Evolutionary conservation across 1,284 basidiomycete genomes (phyloP), one percentile per base, ranked within the genome.

Genomic region (Cryptococcus maquisensis): DNA sequence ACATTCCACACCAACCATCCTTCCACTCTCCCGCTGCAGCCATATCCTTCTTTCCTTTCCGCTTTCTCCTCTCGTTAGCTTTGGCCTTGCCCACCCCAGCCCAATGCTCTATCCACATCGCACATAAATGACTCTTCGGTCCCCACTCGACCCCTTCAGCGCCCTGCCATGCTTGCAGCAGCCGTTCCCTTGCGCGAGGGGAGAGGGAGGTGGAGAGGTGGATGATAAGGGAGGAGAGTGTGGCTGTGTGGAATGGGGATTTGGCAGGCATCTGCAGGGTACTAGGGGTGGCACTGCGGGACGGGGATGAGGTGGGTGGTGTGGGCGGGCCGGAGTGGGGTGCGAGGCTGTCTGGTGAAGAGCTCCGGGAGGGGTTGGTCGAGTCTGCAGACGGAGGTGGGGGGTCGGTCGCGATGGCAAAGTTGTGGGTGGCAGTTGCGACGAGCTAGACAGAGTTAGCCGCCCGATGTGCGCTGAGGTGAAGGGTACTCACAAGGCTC

Each of bases 91-190:
- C 55, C 5, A 65, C 49, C 5, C 65, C 68, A 0, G 52, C 66
- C 4, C 63, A 45, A 49, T 69, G 64, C 47, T 72, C 70, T 13
- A 72, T 42, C 10, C 47, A 48, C 12, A 65, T 44, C 1, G 59
- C 45, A 41, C 56, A 49, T 9, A 68, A 21, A 51, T 72, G 61
- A 18, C 36, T 20, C 42, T 36, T 32, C 46, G 49, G 15, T 49
- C 24, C 24, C 20, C 15, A 15, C 37, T 12, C 26, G 26, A 23
- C 18, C 28, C 28, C 28, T 32, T 32, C 28, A 6, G n/a, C 28
- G 20, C 9, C 28, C n/a, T 23, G 20, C 18, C 1, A 52, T 12
- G 2, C 26, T 21, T 28, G 43, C 12, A 15, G 58, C 18, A 43
- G 59, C 28, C 6, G 36, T 20, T 23, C 28, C 46, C 47, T 26